A percentile compares a stretch with the other conserved stretches of the same genome.
phyloP scores from a whole-genome alignment of 306 rosid genomes.

The Castanopsis chinensis region DNA sequence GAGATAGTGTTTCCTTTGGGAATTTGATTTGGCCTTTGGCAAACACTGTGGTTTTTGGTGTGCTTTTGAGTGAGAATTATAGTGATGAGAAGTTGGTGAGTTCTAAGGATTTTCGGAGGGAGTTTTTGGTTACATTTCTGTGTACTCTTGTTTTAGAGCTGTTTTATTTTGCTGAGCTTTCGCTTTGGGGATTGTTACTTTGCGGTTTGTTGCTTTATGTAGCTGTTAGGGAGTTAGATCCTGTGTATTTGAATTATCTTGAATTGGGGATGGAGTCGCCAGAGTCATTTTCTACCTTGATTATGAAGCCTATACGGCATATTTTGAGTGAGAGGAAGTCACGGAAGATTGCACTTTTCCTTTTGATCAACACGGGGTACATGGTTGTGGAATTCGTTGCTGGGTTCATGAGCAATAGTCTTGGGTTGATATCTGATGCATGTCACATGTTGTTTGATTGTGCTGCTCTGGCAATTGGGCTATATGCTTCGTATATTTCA shows the following conservation, averaged over 20 bases:
- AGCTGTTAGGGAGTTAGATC: conserved; percentile 80
- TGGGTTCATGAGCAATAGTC: conserved; percentile 94
- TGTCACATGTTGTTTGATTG: conserved; percentile 99
- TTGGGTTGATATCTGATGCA: conserved; percentile 90
- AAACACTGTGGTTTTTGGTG: conserved; percentile 82
- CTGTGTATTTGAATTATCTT: conserved; percentile 32
- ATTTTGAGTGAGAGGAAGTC: conserved; percentile 91
- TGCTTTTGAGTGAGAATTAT: conserved; percentile 63
- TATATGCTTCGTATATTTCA: conserved; percentile 92
- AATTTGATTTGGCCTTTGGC: conserved; percentile 73
- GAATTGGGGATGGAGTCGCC: conserved; percentile 58
- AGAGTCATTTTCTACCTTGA: conserved; percentile 28
- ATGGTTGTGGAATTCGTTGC: conserved; percentile 93
- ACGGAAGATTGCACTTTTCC: conserved; percentile 84
- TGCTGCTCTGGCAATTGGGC: conserved; percentile 95
- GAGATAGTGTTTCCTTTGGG: conserved; percentile 40
- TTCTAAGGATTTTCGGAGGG: conserved; percentile 63
- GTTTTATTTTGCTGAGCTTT: conserved; percentile 75
- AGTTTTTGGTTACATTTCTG: conserved; percentile 64
- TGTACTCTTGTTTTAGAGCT: conserved; percentile 72
- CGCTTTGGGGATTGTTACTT: conserved; percentile 83
- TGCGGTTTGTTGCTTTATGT: conserved; percentile 71
- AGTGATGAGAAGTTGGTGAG: conserved; percentile 43
- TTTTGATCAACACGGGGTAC: conserved; percentile 75
- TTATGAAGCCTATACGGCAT: conserved; percentile 78